phyloP scores from a whole-genome alignment of 352 stramenopile species.

The Globisporangium sylvaticum region DNA sequence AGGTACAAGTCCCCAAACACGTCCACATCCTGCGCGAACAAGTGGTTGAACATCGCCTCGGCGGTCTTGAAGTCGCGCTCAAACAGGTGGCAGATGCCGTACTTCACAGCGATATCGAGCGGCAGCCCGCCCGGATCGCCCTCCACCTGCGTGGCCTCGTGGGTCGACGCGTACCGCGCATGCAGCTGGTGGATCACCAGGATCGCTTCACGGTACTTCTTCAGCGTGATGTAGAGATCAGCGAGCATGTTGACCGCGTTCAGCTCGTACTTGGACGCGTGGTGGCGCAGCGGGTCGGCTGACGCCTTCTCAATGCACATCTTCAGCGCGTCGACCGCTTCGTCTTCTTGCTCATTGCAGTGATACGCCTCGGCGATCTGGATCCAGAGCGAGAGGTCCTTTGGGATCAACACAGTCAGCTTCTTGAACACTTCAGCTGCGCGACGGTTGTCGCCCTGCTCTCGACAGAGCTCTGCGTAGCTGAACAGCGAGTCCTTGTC shows the following conservation, averaged over 20 bases:
- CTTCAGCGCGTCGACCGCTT: conserved; percentile 78
- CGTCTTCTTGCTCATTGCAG: conserved; percentile 83
- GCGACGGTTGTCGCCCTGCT: conserved; percentile 72
- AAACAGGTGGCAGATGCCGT: conserved; percentile 83
- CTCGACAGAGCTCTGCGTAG: conserved; percentile 74
- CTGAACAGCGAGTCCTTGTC: conserved; percentile 81
- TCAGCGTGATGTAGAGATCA: conserved; percentile 83
- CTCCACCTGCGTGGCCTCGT: conserved; percentile 57
- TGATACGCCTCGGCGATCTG: conserved; percentile 86
- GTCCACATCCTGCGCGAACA: conserved; percentile 82
- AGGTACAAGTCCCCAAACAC: conserved; percentile 83
- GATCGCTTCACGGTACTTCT: conserved; percentile 80
- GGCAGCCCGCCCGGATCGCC: conserved; percentile 62
- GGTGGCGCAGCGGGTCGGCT: conserved; percentile 49
- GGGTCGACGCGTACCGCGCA: conserved; percentile 52
- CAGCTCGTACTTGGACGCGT: conserved; percentile 75
- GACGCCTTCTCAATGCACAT: conserved; percentile 82
- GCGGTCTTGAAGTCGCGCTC: conserved; percentile 68
- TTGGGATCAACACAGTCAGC: conserved; percentile 58
- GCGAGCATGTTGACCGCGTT: conserved; percentile 89
- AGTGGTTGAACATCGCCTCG: conserved; percentile 78
- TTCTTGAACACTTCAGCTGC: conserved; percentile 83
- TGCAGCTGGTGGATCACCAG: conserved; percentile 76
- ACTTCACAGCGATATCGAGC: conserved; percentile 85
- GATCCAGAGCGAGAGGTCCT: conserved; percentile 83